phyloP scores from a whole-genome alignment of 108 stramenopile species.

The Pseudonitzschia multiseries region DNA sequence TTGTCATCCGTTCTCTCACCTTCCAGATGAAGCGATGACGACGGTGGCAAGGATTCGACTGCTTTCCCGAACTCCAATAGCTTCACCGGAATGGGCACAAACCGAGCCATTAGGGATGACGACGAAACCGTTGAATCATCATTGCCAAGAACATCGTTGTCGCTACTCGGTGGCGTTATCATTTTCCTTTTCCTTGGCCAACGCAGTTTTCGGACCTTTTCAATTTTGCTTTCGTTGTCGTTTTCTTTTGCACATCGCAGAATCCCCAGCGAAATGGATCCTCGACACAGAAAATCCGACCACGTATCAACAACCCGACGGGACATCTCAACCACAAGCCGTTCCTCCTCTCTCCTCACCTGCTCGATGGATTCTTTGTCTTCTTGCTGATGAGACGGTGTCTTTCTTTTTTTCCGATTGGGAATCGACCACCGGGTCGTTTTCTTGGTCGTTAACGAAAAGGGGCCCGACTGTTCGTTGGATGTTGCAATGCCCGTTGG shows the following conservation, averaged over 20 bases:
- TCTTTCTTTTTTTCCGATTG: neutral
- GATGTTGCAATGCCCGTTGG: conserved; percentile 21
- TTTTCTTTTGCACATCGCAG: conserved; percentile 11
- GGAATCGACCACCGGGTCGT: neutral
- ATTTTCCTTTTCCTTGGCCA: neutral
- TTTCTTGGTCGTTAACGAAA: conserved; percentile 5
- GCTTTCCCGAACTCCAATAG: conserved; percentile 14
- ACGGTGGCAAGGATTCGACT: conserved; percentile 2
- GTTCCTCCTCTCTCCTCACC: neutral
- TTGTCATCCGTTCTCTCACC: neutral
- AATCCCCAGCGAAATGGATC: conserved; percentile 17
- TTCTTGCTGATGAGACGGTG: neutral
- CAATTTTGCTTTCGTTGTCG: neutral
- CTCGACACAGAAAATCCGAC: conserved; percentile 25
- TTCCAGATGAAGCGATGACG: neutral
- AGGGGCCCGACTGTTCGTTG: conserved; percentile 19
- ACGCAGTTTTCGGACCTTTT: neutral
- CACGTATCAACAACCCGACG: conserved; percentile 21
- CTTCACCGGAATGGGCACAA: conserved; percentile 5
- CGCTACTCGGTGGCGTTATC: neutral
- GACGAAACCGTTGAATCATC: neutral
- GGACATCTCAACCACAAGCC: conserved; percentile 11
- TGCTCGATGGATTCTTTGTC: conserved; percentile 2
- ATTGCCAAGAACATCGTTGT: neutral
- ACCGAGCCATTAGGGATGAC: conserved; percentile 4